Percentiles rank a stretch among this genome's conserved stretches.
phyloP scores from a whole-genome alignment of 768 basidiomycete genomes.

The Lentinula detonsa region DNA sequence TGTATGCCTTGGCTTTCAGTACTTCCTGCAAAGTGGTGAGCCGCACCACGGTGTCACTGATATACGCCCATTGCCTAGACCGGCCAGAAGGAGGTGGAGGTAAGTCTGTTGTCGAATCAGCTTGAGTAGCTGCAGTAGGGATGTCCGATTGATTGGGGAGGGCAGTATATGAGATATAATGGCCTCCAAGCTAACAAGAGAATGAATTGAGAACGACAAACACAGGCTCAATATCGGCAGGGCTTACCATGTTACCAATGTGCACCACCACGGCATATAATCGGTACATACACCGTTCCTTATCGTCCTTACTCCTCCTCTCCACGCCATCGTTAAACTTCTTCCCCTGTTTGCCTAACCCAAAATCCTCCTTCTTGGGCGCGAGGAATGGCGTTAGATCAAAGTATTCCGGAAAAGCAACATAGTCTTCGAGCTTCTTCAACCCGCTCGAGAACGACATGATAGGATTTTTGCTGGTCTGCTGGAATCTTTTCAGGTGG shows the following conservation, averaged over 20 bases:
- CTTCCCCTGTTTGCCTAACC: constrained; percentile 30
- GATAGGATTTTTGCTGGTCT: constrained; percentile 57
- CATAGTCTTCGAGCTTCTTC: constrained; percentile 89
- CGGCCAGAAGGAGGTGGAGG: constrained; percentile 10
- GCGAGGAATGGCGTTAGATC: constrained; percentile 85
- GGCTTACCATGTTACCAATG: constrained; percentile 78
- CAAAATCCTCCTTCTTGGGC: constrained; percentile 70
- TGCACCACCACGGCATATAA: constrained; percentile 83
- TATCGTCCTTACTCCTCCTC: constrained; percentile 14
- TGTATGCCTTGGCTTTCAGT: constrained; percentile 84
- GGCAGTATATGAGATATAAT: constrained; percentile 84
- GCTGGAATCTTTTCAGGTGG: constrained; percentile 94
- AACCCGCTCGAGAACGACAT: constrained; percentile 65
- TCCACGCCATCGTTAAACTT: constrained; percentile 2
- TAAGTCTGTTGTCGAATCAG: background rate
- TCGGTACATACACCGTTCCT: constrained; percentile 53
- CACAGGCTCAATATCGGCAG: background rate
- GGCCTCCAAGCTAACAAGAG: constrained; percentile 65
- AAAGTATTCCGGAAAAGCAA: constrained; percentile 83
- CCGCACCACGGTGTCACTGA: constrained; percentile 86
- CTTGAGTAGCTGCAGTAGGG: background rate
- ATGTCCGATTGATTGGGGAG: constrained; percentile 37
- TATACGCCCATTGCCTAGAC: constrained; percentile 77
- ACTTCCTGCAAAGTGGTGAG: constrained; percentile 83
- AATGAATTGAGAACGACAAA: constrained; percentile 7